A percentile compares a stretch with the other conserved stretches of the same genome.
phyloP scores from a whole-genome alignment of 2,329 filamentous ascomycete species.

The Diplodia scrobiculata region DNA sequence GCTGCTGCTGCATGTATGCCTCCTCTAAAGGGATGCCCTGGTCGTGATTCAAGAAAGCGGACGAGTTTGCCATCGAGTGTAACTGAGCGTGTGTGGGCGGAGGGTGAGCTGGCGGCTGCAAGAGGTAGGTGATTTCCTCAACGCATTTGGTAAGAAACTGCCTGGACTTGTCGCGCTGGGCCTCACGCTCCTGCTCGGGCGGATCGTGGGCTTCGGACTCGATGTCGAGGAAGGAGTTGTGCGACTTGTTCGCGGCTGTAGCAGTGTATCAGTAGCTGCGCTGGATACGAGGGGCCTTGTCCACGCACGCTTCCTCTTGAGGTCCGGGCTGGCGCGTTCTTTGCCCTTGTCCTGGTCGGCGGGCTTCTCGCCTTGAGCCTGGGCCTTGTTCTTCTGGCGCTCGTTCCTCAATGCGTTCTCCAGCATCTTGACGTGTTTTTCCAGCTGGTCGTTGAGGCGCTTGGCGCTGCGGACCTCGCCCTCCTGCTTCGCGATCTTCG shows the following conservation, averaged over 20 bases:
- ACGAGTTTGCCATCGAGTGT: constrained; percentile 42
- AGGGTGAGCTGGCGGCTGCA: constrained; percentile 65
- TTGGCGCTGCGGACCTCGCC: constrained; percentile 85
- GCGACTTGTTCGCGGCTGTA: constrained; percentile 52
- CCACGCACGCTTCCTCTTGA: constrained; percentile 26
- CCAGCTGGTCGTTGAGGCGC: constrained; percentile 82
- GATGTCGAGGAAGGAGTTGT: constrained; percentile 56
- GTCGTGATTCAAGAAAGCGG: constrained; percentile 53
- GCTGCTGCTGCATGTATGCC: constrained; percentile 59
- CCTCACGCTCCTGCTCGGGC: constrained; percentile 58
- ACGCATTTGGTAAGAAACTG: constrained; percentile 66
- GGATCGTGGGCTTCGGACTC: constrained; percentile 47
- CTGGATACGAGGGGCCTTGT: too few relatives aligned
- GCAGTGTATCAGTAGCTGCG: neutral
- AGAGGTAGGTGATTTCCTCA: constrained; percentile 68
- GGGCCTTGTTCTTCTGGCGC: constrained; percentile 65
- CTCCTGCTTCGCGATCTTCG: constrained; percentile 90
- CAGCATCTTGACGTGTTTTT: constrained; percentile 86
- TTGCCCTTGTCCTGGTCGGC: constrained; percentile 46
- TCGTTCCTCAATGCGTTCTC: constrained; percentile 87
- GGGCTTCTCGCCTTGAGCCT: constrained; percentile 55
- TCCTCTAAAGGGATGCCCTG: constrained; percentile 61
- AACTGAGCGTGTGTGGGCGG: constrained; percentile 55
- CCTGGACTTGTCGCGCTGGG: constrained; percentile 63
- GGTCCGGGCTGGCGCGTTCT: constrained; percentile 21